Conservation (phyloP, 1,284 basidiomycete genomes). For the Golubevia sp. region DNA sequence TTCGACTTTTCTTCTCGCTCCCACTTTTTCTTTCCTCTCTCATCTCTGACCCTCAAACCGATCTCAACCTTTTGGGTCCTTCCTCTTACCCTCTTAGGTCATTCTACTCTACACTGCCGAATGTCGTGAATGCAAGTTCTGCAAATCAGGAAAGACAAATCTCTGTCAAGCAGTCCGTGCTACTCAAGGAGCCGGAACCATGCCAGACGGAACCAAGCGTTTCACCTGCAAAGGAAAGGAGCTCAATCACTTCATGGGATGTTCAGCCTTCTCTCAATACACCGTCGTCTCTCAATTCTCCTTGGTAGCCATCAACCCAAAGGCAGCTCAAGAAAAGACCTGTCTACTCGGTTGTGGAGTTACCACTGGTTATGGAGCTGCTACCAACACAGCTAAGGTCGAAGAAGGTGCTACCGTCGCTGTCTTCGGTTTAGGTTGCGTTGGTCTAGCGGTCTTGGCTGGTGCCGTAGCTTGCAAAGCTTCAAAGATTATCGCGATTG, state of each 20-base stretch:
- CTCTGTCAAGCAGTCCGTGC: slow-evolving; percentile 57
- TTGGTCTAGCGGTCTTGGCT: slow-evolving; percentile 48
- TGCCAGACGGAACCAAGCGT: slow-evolving; percentile 57
- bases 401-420: slow-evolving; percentile 51
- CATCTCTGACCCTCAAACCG: too few species aligned
- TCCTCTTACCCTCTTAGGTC: slow-evolving; percentile 13
- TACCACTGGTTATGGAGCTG: slow-evolving; percentile 58
- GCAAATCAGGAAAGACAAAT: slow-evolving; percentile 60
- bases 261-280: slow-evolving; percentile 55
- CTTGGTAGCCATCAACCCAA: slow-evolving; percentile 51
- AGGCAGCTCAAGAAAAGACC: slow-evolving; percentile 53
- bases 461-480: slow-evolving; percentile 53
- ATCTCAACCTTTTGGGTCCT: too few species aligned
- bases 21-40: too few species aligned
- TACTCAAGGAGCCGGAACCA: slow-evolving; percentile 54
- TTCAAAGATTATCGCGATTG: slow-evolving; percentile 79
- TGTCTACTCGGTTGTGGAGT: slow-evolving; percentile 60
- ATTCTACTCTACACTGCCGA: slow-evolving; percentile 60
- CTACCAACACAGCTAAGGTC: slow-evolving; percentile 55
- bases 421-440: slow-evolving; percentile 55
- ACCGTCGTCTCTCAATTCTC: slow-evolving; percentile 60
- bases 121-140: slow-evolving; percentile 60
- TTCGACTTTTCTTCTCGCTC: too few species aligned
- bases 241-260: slow-evolving; percentile 59
- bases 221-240: slow-evolving; percentile 57